phyloP scores from a whole-genome alignment of 2,329 filamentous ascomycete genomes.

The Penicillium olsonii region DNA sequence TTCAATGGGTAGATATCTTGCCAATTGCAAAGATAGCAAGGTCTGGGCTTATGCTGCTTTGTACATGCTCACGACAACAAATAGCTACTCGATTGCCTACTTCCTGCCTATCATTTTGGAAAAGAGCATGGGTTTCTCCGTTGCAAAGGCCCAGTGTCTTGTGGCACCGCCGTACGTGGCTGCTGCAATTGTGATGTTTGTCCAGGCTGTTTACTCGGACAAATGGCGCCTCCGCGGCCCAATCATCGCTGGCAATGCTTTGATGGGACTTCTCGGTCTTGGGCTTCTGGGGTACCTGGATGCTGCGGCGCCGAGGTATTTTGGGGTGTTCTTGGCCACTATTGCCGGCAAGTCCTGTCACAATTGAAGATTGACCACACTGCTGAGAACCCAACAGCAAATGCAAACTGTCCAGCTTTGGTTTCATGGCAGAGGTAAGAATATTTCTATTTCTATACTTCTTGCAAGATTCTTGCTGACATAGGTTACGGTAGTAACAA shows the following conservation, averaged over 20 bases:
- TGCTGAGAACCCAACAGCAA: not conserved
- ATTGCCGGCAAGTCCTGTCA: conserved; percentile 65
- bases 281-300: conserved; percentile 68
- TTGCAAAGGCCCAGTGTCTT: conserved; percentile 18
- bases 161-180: conserved; percentile 10
- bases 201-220: conserved; percentile 63
- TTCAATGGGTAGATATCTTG: conserved; percentile 8
- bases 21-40: conserved; percentile 13
- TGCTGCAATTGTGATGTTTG: conserved; percentile 47
- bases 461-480: not conserved
- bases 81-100: conserved; percentile 16
- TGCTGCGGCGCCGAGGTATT: conserved; percentile 61
- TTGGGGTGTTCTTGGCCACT: conserved; percentile 71
- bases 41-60: conserved; percentile 12
- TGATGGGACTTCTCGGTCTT: conserved; percentile 66
- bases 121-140: conserved; percentile 13
- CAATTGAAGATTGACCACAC: not conserved
- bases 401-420: conserved; percentile 52
- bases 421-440: conserved; percentile 69
- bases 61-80: conserved; percentile 10
- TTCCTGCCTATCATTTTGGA: conserved; percentile 20
- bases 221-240: conserved; percentile 65
- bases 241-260: conserved; percentile 64
- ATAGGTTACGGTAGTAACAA: conserved; percentile 70
- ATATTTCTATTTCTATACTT: not conserved